Evolutionary conservation across 2,329 filamentous ascomycete species (phyloP).

Genomic region (Alternaria triticina): DNA sequence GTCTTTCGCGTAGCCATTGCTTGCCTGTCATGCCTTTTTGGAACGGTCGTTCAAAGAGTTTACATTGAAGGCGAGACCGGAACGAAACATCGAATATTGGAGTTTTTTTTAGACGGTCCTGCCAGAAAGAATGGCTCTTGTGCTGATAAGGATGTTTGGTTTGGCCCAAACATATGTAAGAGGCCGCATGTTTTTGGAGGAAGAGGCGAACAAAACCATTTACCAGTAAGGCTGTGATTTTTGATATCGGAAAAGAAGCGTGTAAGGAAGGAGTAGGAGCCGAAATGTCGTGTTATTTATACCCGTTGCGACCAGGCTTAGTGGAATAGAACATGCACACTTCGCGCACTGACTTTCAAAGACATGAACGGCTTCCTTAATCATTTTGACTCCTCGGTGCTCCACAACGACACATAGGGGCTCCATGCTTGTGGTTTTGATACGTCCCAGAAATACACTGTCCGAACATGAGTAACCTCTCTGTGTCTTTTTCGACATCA

Average conservation of each 20-base stretch:
- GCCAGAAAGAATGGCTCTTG: neutral
- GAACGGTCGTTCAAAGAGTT: too few relatives aligned
- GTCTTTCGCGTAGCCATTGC: neutral
- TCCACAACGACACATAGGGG: neutral
- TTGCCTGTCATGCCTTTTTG: too few relatives aligned
- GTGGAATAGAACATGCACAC: neutral
- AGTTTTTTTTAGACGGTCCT: too few relatives aligned
- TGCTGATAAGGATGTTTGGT: neutral
- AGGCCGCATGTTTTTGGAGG: neutral
- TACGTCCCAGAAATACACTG: neutral
- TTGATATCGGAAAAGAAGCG: too few relatives aligned
- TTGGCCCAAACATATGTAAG: neutral
- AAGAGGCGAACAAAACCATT: neutral
- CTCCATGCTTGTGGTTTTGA: rapidly evolving
- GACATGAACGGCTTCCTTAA: neutral
- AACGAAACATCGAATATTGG: neutral
- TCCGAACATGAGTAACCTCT: neutral
- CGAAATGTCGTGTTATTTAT: neutral
- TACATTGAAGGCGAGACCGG: too few relatives aligned
- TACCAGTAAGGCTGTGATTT: too few relatives aligned
- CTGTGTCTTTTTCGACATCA: neutral
- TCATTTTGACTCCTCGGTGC: neutral
- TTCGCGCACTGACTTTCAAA: rapidly evolving
- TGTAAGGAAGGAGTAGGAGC: neutral
- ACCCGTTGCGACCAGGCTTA: neutral